Evolutionary conservation across 768 basidiomycete genomes (phyloP), one percentile per base, ranked within the genome.

Genomic region (Mycena vitilis): DNA sequence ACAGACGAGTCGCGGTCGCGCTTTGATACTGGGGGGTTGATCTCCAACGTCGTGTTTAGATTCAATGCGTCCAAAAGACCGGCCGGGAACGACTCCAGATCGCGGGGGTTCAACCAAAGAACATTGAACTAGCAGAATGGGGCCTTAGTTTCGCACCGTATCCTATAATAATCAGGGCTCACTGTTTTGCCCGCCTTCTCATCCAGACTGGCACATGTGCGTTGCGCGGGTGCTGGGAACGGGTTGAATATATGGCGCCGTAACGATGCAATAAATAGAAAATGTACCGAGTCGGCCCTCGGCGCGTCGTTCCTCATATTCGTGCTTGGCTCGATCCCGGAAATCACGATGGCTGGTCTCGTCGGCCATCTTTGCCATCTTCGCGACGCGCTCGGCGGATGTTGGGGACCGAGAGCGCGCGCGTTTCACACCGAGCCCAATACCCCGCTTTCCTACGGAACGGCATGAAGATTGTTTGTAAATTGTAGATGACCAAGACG

Each of bases 291-390:
- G 85, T 73, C 89, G 85, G 8, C 86, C 88, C 73, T 92, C 91
- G 20, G 92, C 93, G 6, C 89, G 88, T 59, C 89, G 84, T 65
- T 92, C 91, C 74, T 92, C 89, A 74, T 92, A 95, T 68, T 92
- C 93, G 65, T 86, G 85, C 65, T 89, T 84, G 5, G 89, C 84
- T 52, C 93, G 87, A 73, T 91, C 89, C 52, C 94, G 87, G 78
- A 90, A 96, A 63, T 83, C 85, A 45, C 83, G 82, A 53, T 89
- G 86, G 22, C 80, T 80, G 61, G 83, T 80, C 13, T 83, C 81
- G 70, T 92, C 90, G 12, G 86, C 81, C 77, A 85, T 83, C 76
- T 82, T 91, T 0, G 89, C 90, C 84, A 92, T 89, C 80, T 94
- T 94, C 12, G 88, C 89, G 55, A 89, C 78, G 51, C 91, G 85